Conservation (phyloP, 2,329 filamentous ascomycete species). For the Diaporthe sp. region DNA sequence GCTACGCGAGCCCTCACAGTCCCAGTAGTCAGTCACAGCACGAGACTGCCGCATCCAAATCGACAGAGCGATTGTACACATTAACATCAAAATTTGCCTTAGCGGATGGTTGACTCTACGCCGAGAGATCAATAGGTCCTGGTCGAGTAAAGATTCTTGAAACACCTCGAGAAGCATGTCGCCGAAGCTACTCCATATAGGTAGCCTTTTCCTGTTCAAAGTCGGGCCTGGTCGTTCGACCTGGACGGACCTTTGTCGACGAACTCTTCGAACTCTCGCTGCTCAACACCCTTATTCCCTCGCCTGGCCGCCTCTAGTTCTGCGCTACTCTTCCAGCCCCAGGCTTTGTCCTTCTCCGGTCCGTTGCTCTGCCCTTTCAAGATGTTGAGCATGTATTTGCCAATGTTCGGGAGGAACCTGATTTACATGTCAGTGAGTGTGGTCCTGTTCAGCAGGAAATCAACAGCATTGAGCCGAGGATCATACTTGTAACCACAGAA, state of each 20-base stretch:
- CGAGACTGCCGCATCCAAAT: neutral
- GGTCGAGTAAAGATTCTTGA: neutral
- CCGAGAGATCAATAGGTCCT: neutral
- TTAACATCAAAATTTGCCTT: neutral
- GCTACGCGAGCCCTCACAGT: neutral
- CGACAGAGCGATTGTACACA: neutral
- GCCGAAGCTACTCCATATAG: neutral
- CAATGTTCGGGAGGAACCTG: slow-evolving; percentile 4
- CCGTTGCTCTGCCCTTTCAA: slow-evolving; percentile 26
- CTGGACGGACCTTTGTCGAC: neutral
- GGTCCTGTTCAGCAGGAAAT: neutral
- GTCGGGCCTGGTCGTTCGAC: slow-evolving; percentile 3
- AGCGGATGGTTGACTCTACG: no score
- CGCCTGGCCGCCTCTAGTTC: neutral
- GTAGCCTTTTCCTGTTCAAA: neutral
- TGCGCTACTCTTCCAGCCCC: slow-evolving; percentile 22
- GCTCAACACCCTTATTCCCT: neutral
- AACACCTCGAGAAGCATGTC: neutral
- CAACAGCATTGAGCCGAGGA: no score
- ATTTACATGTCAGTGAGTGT: neutral
- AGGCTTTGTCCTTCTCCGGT: slow-evolving; percentile 29
- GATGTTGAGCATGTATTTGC: slow-evolving; percentile 28
- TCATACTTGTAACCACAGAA: slow-evolving; percentile 35
- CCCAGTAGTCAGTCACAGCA: neutral
- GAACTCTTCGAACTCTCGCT: slow-evolving; percentile 18